phyloP scores from a whole-genome alignment of 1,284 basidiomycete genomes.

The Cutaneotrichosporon curvatum region DNA sequence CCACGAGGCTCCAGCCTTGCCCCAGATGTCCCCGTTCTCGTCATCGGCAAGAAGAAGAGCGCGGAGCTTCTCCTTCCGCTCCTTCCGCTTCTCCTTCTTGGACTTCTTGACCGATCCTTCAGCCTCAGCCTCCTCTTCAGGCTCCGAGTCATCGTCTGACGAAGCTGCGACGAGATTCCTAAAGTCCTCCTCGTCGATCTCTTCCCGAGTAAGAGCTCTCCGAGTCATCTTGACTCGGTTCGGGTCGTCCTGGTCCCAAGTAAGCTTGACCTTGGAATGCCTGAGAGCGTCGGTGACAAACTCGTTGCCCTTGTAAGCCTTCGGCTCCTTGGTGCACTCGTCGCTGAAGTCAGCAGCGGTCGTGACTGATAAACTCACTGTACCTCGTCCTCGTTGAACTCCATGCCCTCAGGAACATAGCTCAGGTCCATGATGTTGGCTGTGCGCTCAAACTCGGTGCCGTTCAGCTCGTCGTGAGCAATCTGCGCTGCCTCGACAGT shows the following conservation, averaged over 20 bases:
- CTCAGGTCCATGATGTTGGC: constrained; percentile 95
- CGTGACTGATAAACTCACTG: constrained; percentile 49
- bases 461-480: constrained; percentile 80
- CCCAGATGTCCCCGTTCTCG: constrained; percentile 61
- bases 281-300: constrained; percentile 96
- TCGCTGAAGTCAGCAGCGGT: constrained; percentile 53
- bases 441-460: constrained; percentile 92
- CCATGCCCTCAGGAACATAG: constrained; percentile 88
- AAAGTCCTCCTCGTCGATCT: constrained; percentile 86
- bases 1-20: constrained; percentile 42
- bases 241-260: constrained; percentile 97
- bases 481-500: constrained; percentile 68
- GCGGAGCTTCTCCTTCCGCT: constrained; percentile 58
- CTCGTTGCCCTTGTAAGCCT: constrained; percentile 75
- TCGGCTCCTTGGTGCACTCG: constrained; percentile 63
- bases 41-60: constrained; percentile 61
- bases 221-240: constrained; percentile 76
- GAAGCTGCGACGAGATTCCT: constrained; percentile 72
- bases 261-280: constrained; percentile 94
- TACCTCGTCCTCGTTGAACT: constrained; percentile 68
- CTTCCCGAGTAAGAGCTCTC: constrained; percentile 65
- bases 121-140: constrained; percentile 41
- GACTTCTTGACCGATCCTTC: constrained; percentile 28
- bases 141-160: constrained; percentile 49
- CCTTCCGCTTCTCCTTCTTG: constrained; percentile 47